phyloP scores from a whole-genome alignment of 768 basidiomycete genomes.

The Mycena albidolilacea region DNA sequence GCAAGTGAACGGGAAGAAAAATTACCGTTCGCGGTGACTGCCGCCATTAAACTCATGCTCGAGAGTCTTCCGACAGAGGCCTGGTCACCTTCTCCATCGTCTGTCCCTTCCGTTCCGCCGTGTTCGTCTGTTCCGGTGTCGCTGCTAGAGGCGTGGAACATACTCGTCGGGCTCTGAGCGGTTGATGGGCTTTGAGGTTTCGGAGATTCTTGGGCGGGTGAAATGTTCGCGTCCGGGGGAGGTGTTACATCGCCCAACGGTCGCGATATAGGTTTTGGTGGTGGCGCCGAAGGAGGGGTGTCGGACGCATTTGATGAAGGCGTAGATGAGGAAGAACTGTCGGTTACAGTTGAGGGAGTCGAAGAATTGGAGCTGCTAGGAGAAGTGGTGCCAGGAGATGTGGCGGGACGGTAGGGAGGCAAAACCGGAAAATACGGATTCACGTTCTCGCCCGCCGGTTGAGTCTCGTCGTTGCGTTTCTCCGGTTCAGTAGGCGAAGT shows the following conservation, averaged over 20 bases:
- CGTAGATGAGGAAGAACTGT: slow-evolving; percentile 42
- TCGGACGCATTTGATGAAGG: slow-evolving; percentile 1
- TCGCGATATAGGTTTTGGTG: neutral
- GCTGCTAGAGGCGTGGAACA: slow-evolving; percentile 12
- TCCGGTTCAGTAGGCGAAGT: slow-evolving; percentile 32
- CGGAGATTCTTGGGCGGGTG: slow-evolving; percentile 9
- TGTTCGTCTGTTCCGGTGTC: slow-evolving; percentile 35
- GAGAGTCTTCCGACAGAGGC: slow-evolving; percentile 89
- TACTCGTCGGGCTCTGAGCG: slow-evolving; percentile 18
- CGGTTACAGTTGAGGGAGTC: slow-evolving; percentile 43
- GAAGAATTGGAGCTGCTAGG: slow-evolving; percentile 47
- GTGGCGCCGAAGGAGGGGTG: neutral
- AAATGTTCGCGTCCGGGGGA: neutral
- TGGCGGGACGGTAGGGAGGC: slow-evolving; percentile 40
- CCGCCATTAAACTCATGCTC: slow-evolving; percentile 94
- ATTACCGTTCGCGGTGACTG: slow-evolving; percentile 84
- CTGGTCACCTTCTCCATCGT: slow-evolving; percentile 70
- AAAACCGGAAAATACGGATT: slow-evolving; percentile 72
- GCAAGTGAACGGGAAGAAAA: slow-evolving; percentile 38
- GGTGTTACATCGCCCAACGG: neutral
- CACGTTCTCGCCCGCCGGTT: slow-evolving; percentile 41
- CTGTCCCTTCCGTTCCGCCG: slow-evolving; percentile 31
- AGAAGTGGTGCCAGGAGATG: slow-evolving; percentile 40
- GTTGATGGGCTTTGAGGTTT: slow-evolving; percentile 15
- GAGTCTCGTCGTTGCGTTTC: slow-evolving; percentile 17